A percentile compares a stretch with the other conserved stretches of the same genome.
These are phyloP conservation scores for Galeopsis tetrahit DNA, from an alignment of 257 asterid species.

Conservation along the genomic window DNA sequence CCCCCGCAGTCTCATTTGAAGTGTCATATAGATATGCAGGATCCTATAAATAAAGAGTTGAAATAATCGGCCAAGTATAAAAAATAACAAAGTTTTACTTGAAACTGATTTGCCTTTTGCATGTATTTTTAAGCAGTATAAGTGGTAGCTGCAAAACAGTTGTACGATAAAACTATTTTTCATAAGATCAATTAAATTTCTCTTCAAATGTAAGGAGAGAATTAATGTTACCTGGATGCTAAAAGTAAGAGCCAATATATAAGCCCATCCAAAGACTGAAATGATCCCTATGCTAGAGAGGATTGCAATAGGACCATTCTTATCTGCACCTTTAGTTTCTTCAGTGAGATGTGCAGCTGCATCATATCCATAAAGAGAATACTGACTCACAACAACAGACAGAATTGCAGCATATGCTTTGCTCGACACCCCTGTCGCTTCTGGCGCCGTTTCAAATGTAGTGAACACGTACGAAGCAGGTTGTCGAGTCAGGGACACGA, in stretches of 20 bases:
- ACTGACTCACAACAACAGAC: slow-evolving; percentile 45
- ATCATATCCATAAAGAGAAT: slow-evolving; percentile 52
- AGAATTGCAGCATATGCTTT: slow-evolving; percentile 45
- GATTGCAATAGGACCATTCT: slow-evolving; percentile 56
- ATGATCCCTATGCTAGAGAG: slow-evolving; percentile 52
- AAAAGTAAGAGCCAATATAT: slow-evolving; percentile 53
- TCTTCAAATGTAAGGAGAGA: background rate
- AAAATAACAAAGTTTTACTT: too few relatives aligned
- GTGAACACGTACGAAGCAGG: slow-evolving; percentile 53
- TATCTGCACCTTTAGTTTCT: slow-evolving; percentile 57
- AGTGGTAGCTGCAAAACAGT: too few relatives aligned
- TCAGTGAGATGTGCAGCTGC: slow-evolving; percentile 58
- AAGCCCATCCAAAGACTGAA: slow-evolving; percentile 53
- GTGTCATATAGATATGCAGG: slow-evolving; percentile 38
- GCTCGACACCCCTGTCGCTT: slow-evolving; percentile 47
- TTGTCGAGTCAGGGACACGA: slow-evolving; percentile 44
- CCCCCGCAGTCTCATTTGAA: slow-evolving; percentile 48
- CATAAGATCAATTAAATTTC: too few relatives aligned
- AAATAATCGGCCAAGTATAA: background rate
- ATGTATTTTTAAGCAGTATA: too few relatives aligned
- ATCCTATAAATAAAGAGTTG: background rate
- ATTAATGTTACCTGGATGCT: slow-evolving; percentile 46
- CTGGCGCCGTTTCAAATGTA: slow-evolving; percentile 41
- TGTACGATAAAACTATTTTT: too few relatives aligned
- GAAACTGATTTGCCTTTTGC: too few relatives aligned